Evolutionary conservation across 495 filamentous ascomycete species (phyloP).

Genomic region (Filosporella fistucella): DNA sequence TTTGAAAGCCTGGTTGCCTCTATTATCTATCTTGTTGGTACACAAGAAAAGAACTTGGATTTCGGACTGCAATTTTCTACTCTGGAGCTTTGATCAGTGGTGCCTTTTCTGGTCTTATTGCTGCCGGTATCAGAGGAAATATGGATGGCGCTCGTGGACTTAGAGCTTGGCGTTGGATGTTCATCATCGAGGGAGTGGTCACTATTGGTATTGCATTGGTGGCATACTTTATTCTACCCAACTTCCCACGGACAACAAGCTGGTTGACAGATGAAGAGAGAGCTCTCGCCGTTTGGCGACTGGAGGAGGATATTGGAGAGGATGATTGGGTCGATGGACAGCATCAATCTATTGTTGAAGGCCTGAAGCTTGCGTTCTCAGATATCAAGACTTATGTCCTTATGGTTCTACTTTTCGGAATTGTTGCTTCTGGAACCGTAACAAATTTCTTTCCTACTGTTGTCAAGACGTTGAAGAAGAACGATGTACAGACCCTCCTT

Average conservation of each 20-base stretch:
- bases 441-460: conserved; percentile 93
- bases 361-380: conserved; percentile 62
- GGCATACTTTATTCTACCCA: conserved; percentile 62
- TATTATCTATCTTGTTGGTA: conserved; percentile 54
- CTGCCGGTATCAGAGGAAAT: conserved; percentile 47
- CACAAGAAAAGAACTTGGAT: conserved; percentile 45
- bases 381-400: conserved; percentile 73
- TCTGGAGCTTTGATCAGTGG: conserved; percentile 59
- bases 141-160: conserved; percentile 42
- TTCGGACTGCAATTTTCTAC: conserved; percentile 56
- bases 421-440: conserved; percentile 66
- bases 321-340: conserved; percentile 66
- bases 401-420: conserved; percentile 63
- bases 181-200: conserved; percentile 71
- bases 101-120: conserved; percentile 59
- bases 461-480: conserved; percentile 67
- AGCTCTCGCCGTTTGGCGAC: conserved; percentile 61
- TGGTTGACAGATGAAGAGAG: conserved; percentile 71
- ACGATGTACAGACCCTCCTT: conserved; percentile 63
- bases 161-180: conserved; percentile 60
- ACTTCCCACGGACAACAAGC: conserved; percentile 72
- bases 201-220: conserved; percentile 42
- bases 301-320: conserved; percentile 75
- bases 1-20: conserved; percentile 35
- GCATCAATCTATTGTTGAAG: conserved; percentile 60